These are phyloP conservation scores for Cercospora citrullina DNA, from an alignment of 2,329 filamentous ascomycete genomes.

Conservation along the genomic window DNA sequence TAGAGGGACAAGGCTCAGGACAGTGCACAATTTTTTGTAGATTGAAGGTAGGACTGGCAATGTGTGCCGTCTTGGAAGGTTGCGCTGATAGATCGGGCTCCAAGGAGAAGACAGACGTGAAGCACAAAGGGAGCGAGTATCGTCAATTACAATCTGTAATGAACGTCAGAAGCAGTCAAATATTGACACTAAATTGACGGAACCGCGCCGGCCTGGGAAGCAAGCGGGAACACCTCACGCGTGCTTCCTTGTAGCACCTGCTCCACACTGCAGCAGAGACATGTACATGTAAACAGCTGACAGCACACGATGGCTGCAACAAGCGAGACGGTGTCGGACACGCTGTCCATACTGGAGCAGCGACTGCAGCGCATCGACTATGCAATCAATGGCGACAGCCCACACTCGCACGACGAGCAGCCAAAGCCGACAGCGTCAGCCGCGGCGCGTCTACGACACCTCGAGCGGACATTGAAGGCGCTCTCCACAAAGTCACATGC, in stretches of 20 bases:
- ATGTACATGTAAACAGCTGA: constrained; percentile 22
- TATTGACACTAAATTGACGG: no score
- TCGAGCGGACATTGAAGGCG: constrained; percentile 38
- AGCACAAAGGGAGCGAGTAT: no score
- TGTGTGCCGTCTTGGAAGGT: no score
- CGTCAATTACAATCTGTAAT: no score
- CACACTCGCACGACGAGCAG: background rate
- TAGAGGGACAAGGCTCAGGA: no score
- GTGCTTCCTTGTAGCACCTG: background rate
- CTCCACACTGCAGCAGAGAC: constrained; percentile 24
- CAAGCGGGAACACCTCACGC: background rate
- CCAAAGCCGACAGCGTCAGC: constrained; percentile 21
- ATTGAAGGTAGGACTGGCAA: no score
- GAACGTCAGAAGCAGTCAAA: no score
- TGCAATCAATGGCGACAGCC: constrained; percentile 42
- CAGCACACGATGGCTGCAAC: constrained; percentile 13
- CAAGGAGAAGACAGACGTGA: no score
- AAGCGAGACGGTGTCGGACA: constrained; percentile 31
- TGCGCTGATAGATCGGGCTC: no score
- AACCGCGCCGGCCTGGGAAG: no score
- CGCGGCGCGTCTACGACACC: constrained; percentile 29
- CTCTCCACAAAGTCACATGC: constrained; percentile 44
- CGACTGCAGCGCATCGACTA: constrained; percentile 49
- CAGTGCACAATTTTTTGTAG: no score
- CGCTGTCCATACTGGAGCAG: constrained; percentile 47